Evolutionary conservation across 2,329 filamentous ascomycete species (phyloP), one percentile per base, ranked within the genome.

Genomic region (Septoria petroselini): DNA sequence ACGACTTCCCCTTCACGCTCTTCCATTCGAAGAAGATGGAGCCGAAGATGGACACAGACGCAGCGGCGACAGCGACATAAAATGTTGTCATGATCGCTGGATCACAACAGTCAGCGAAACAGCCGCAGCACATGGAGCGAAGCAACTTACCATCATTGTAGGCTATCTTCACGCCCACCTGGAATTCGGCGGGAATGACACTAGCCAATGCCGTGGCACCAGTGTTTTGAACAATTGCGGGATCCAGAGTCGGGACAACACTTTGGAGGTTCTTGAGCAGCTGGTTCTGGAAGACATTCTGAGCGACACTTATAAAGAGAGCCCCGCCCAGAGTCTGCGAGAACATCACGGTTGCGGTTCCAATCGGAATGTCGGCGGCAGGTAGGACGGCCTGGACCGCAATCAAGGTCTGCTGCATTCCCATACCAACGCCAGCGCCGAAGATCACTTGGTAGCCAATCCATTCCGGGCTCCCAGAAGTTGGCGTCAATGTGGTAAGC

Each of bases 11-110:
- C 73, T 86, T 86, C 61, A 87, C 81, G 56, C 72, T 82, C 64
- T 73, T 78, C 82, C 82, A 87, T 69, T 86, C 78, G 58, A 86
- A 76, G 5, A 71, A 68, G 1, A 74, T 59, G 0, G 76, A 73
- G 0, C 80, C 83, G 6, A 84, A 30, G 11, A 85, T 71, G 3
- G 74, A 76, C 7, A 83, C 48, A 6, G 71, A 71, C 0, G 75
- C 72, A 61, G 83, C 69, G 1, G 78, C 76, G 6, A 84, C 70
- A 1, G 74, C 76, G 7, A 86, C 78, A 53, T 80, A 77, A 62
- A 85, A 88, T 1, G 77, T 76, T 50, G 76, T 68, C 1, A 75
- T 74, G 30, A 88, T 66, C 0, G 82, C 25, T 19, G 34, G 15
- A 4, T 6, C n/a, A 15, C 11, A 9, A 4, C 14, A 18, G 39